Conservation (phyloP, 2,329 filamentous ascomycete genomes). For the Aspergillus sp. region DNA sequence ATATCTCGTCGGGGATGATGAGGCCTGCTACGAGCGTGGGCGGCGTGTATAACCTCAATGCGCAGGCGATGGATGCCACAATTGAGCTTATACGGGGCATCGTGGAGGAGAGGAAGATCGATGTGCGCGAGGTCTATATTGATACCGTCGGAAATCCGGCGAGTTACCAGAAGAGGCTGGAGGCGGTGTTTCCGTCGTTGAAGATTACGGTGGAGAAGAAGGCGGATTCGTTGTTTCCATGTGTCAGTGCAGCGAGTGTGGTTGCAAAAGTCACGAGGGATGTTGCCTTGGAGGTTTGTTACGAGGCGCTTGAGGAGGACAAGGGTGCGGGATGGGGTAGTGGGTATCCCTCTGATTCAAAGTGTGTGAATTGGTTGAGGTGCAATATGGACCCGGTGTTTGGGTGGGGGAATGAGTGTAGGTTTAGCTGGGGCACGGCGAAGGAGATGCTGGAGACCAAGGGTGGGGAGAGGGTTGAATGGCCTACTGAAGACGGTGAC, state of each 20-base stretch:
- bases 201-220: conserved; percentile 83
- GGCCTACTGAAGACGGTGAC: conserved; percentile 76
- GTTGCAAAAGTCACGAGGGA: conserved; percentile 96
- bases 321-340: conserved; percentile 73
- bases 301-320: conserved; percentile 54
- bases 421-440: conserved; percentile 94
- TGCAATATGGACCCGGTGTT: conserved; percentile 89
- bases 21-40: conserved; percentile 61
- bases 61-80: conserved; percentile 92
- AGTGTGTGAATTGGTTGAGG: conserved; percentile 81
- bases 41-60: conserved; percentile 84
- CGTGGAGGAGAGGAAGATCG: conserved; percentile 71
- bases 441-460: conserved; percentile 91
- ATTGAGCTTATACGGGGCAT: conserved; percentile 79
- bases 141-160: conserved; percentile 88
- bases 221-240: conserved; percentile 89
- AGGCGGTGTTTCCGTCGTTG: conserved; percentile 78
- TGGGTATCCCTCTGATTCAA: conserved; percentile 86
- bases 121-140: conserved; percentile 87
- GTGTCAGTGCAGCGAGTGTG: conserved; percentile 90
- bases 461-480: conserved; percentile 74
- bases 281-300: conserved; percentile 81
- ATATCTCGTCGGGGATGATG: conserved; percentile 81
- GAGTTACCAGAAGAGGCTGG: conserved; percentile 81
- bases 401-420: conserved; percentile 90